A percentile compares a stretch with the other conserved stretches of the same genome.
phyloP scores from a whole-genome alignment of 768 basidiomycete genomes.

The Lentinula detonsa region DNA sequence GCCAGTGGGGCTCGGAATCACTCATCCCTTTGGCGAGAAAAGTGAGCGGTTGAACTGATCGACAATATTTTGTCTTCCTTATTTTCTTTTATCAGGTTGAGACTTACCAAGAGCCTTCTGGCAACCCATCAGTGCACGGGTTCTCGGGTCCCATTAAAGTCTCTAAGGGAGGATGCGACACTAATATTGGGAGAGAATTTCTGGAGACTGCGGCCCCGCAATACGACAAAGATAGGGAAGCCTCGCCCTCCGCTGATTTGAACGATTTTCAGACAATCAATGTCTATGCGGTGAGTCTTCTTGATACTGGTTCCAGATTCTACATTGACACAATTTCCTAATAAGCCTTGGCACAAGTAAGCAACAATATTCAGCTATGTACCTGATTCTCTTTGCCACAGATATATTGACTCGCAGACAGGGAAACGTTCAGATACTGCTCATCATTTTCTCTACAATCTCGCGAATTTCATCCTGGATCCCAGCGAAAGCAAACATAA shows the following conservation, averaged over 20 bases:
- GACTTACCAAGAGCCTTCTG: constrained; percentile 26
- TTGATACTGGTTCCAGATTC: not conserved
- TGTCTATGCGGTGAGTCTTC: constrained; percentile 23
- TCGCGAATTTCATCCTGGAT: constrained; percentile 3
- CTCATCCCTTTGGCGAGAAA: constrained; percentile 39
- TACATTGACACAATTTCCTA: not conserved
- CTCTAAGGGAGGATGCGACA: constrained; percentile 26
- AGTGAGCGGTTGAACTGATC: constrained; percentile 16
- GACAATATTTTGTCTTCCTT: not conserved
- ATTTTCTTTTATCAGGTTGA: constrained; percentile 22
- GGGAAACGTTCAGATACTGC: constrained; percentile 34
- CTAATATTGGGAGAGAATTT: constrained; percentile 29
- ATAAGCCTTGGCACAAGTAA: not conserved
- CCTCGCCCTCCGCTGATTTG: constrained; percentile 19
- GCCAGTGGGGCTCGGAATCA: constrained; percentile 39
- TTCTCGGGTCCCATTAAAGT: constrained; percentile 31
- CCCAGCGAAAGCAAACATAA: not conserved
- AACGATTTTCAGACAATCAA: constrained; percentile 25
- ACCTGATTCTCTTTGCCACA: constrained; percentile 15
- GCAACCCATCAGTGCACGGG: constrained; percentile 25
- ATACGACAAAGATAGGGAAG: constrained; percentile 28
- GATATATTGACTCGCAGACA: constrained; percentile 31
- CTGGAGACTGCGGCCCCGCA: constrained; percentile 24
- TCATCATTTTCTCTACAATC: constrained; percentile 23
- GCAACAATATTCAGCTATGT: too few relatives aligned